Base-by-base conservation (phyloP, 148 eudicot genomes). In the Pouteria glomerata region DNA sequence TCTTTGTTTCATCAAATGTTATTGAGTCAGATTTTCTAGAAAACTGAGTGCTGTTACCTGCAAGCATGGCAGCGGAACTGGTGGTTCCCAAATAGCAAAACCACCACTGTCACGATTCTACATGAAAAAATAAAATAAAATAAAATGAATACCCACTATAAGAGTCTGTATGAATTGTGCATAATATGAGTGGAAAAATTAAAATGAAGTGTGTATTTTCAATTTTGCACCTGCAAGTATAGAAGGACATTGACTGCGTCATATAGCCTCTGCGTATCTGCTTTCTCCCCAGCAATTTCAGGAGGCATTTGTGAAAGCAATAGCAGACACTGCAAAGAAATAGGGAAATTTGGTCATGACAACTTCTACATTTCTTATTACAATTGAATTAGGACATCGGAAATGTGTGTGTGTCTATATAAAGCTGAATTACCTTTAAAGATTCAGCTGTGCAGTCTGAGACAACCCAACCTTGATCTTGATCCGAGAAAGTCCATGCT, bases 401-500 rank as follows among this genome's bases (percentile, higher is more conserved):
- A 5, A 62, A 56, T 23, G n/a, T n/a, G n/a, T n/a, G n/a, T n/a
- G n/a, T n/a, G n/a, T n/a, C n/a, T n/a, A n/a, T n/a, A 21, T 19
- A 37, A 19, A 35, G 27, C 44, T 35, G 26, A 29, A 14, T 1
- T 63, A 79, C 85, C 77, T 79, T 79, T 5, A 82, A 57, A 0
- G 78, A 74, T 73, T 79, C 80, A 21, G 80, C 74, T 56, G 85
- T 79, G 73, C 85, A 82, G 34, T 82, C 85, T 8, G 85, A 79
- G 31, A 82, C 85, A 29, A 63, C 69, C 78, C 80, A 82, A 1
- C 85, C 80, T 31, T 79, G 80, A 76, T 82, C 85, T 79, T 79
- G 85, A 59, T 79, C 82, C 4, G 82, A 76, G 69, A 82, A 82
- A 23, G 82, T 73, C 85, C 85, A 82, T 2, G 78, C 63, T 12